These are phyloP conservation scores for Cryptococcus sp. DNA, from an alignment of 1,284 basidiomycete genomes.

Conservation along the genomic window DNA sequence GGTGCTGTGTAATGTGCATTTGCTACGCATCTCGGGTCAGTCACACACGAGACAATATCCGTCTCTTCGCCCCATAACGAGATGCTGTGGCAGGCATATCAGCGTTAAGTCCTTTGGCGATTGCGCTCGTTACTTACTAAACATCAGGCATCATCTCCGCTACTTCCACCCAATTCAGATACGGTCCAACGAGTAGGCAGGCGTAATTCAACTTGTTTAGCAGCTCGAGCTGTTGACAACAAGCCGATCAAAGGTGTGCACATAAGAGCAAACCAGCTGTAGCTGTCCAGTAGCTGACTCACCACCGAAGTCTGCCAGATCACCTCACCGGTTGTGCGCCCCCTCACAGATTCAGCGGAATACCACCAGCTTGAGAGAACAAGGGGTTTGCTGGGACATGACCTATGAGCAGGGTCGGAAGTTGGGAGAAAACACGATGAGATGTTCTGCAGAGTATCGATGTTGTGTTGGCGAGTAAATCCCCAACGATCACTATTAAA, in stretches of 20 bases:
- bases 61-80: constrained; percentile 21
- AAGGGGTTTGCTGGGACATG: constrained; percentile 23
- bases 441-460: constrained; percentile 12
- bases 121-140: constrained; percentile 18
- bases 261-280: background rate
- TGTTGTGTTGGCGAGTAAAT: background rate
- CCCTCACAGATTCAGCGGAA: constrained; percentile 13
- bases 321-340: constrained; percentile 27
- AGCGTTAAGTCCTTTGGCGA: too few relatives aligned
- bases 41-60: constrained; percentile 17
- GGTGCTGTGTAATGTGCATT: constrained; percentile 17
- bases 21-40: constrained; percentile 20
- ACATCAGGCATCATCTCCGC: constrained; percentile 38
- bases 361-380: constrained; percentile 20
- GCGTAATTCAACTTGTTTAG: constrained; percentile 6
- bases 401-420: background rate
- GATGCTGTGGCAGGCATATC: constrained; percentile 1
- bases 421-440: constrained; percentile 15
- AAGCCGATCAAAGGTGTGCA: too few relatives aligned
- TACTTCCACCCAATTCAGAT: constrained; percentile 26
- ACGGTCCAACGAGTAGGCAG: constrained; percentile 24
- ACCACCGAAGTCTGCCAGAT: constrained; percentile 30
- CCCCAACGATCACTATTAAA: background rate
- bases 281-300: background rate
- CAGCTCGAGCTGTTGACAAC: constrained; percentile 17